Conservation (phyloP, 1,284 basidiomycete genomes). For the Sporisorium scitamineum region DNA sequence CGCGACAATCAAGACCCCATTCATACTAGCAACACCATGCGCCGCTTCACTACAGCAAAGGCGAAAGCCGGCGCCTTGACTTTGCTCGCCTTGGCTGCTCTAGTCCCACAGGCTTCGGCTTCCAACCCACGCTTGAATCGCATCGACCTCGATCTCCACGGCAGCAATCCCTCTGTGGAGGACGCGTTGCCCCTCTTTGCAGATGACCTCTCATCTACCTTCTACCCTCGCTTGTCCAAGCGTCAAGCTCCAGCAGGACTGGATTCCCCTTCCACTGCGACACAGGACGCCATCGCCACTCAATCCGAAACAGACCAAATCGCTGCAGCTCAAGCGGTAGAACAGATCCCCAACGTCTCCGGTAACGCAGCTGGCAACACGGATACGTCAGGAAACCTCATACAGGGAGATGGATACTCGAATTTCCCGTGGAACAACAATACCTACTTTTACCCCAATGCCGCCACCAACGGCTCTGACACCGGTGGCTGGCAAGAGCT, state of each 20-base stretch:
- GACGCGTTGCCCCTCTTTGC: conserved; percentile 21
- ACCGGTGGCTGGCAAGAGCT: conserved; percentile 70
- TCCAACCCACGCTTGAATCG: conserved; percentile 45
- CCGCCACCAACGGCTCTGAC: conserved; percentile 32
- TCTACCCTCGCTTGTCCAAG: conserved; percentile 1
- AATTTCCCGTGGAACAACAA: conserved; percentile 33
- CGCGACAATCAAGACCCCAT: no score
- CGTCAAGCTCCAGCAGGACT: conserved; percentile 15
- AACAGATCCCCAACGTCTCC: conserved; percentile 32
- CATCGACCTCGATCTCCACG: conserved; percentile 23
- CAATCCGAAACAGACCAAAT: conserved; percentile 32
- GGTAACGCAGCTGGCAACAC: conserved; percentile 27
- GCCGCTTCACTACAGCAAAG: conserved; percentile 7
- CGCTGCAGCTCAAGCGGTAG: conserved; percentile 29
- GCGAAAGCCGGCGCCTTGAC: conserved; percentile 22
- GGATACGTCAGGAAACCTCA: conserved; percentile 24
- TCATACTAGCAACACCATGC: conserved; percentile 2
- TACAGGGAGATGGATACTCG: conserved; percentile 39
- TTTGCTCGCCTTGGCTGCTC: conserved; percentile 21
- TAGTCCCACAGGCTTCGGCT: conserved; percentile 14
- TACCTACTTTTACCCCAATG: conserved; percentile 25
- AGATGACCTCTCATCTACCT: conserved; percentile 1
- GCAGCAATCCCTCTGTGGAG: conserved; percentile 7
- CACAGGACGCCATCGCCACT: conserved; percentile 22
- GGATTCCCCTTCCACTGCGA: neutral